Evolutionary conservation across 2,329 filamentous ascomycete species (phyloP).

Genomic region (Kalmusia sp.): DNA sequence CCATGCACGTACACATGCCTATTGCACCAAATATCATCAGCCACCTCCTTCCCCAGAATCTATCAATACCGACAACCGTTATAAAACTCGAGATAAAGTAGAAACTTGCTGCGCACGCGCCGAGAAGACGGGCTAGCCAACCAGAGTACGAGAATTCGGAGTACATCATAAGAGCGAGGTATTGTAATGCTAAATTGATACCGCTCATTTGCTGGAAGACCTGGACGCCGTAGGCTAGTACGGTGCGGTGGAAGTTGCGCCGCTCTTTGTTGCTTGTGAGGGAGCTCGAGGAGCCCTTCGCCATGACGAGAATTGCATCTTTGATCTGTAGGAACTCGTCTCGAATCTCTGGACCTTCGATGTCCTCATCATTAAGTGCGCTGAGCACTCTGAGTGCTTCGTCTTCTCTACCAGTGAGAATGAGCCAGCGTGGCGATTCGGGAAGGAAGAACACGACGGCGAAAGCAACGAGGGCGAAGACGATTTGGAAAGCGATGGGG

Average conservation of each 20-base stretch:
- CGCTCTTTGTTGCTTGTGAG: slow-evolving; percentile 44
- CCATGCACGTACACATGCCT: slow-evolving; percentile 44
- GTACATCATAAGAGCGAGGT: slow-evolving; percentile 59
- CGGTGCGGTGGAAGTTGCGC: slow-evolving; percentile 50
- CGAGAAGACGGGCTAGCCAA: slow-evolving; percentile 50
- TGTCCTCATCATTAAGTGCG: slow-evolving; percentile 37
- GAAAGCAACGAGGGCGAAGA: slow-evolving; percentile 62
- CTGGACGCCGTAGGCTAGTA: slow-evolving; percentile 51
- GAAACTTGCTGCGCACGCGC: slow-evolving; percentile 47
- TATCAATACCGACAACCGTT: slow-evolving; percentile 44
- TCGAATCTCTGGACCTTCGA: slow-evolving; percentile 32
- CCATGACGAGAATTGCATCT: slow-evolving; percentile 40
- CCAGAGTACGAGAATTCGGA: slow-evolving; percentile 56
- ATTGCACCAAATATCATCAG: slow-evolving; percentile 46
- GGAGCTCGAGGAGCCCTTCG: slow-evolving; percentile 27
- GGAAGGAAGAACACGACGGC: slow-evolving; percentile 60
- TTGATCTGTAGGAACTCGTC: slow-evolving; percentile 52
- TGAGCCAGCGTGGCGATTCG: slow-evolving; percentile 66
- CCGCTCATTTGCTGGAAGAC: slow-evolving; percentile 52
- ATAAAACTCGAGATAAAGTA: slow-evolving; percentile 49
- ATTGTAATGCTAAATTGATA: slow-evolving; percentile 41
- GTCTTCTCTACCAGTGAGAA: slow-evolving; percentile 62
- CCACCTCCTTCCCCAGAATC: slow-evolving; percentile 42
- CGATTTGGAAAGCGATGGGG: slow-evolving; percentile 64
- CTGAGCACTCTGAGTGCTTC: slow-evolving; percentile 41